phyloP scores from a whole-genome alignment of 305 asterid species.

The Plantago coronopus region DNA sequence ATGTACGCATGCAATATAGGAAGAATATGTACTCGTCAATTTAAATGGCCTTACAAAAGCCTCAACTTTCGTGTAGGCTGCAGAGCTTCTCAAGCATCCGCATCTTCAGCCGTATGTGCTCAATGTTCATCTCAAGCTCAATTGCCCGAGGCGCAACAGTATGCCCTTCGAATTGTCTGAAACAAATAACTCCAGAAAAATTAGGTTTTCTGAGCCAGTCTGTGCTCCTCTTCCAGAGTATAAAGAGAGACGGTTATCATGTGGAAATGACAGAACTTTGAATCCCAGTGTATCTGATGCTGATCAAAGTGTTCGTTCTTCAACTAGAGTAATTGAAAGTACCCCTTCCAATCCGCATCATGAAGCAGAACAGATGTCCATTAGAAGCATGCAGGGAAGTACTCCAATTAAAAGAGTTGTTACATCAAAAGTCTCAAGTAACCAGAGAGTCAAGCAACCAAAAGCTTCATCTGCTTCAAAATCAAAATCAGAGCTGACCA shows the following conservation, averaged over 20 bases:
- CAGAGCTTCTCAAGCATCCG: conserved; percentile 84
- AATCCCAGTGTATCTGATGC: conserved; percentile 84
- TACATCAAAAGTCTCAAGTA: conserved; percentile 50
- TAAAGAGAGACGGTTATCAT: conserved; percentile 48
- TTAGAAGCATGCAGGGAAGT: conserved; percentile 53
- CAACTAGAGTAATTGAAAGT: conserved; percentile 33
- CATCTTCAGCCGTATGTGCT: conserved; percentile 82
- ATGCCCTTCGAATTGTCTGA: conserved; percentile 51
- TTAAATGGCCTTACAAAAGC: conserved; percentile 18
- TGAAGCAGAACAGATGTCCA: conserved; percentile 33
- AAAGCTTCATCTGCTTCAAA: conserved; percentile 50
- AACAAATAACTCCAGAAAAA: conserved; percentile 38
- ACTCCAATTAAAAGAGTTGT: conserved; percentile 51
- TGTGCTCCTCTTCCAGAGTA: conserved; percentile 32
- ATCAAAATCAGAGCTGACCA: conserved; percentile 48
- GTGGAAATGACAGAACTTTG: conserved; percentile 72
- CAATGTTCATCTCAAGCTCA: conserved; percentile 72
- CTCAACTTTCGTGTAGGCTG: conserved; percentile 54
- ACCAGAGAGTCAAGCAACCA: conserved; percentile 33
- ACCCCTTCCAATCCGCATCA: conserved; percentile 33
- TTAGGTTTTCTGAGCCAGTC: conserved; percentile 60
- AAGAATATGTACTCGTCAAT: neutral
- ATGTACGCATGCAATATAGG: neutral
- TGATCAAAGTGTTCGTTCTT: conserved; percentile 55
- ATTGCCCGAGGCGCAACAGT: conserved; percentile 67